Base-by-base conservation (phyloP, 208 protist genomes). In the Crithidia fasciculata region DNA sequence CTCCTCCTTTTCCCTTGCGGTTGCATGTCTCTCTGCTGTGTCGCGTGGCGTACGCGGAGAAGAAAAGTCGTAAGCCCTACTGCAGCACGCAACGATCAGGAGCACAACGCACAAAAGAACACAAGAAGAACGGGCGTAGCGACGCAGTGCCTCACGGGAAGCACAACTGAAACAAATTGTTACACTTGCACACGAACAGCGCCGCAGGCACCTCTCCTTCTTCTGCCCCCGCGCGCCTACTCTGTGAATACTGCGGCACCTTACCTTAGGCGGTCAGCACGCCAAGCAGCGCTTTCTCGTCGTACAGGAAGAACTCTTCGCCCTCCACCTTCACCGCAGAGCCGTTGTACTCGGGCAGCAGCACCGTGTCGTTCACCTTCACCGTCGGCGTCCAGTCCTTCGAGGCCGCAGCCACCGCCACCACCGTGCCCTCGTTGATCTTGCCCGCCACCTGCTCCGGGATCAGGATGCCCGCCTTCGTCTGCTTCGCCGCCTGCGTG, bases 391-490 rank as follows among this genome's bases (percentile, higher is more conserved):
- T 93, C 91, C 91, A 97, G 80, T 97, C 94, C 88, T 94, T 95
- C 68, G 83, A 87, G 59, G 64, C 92, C n/a, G 87, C 86, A 19
- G 94, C 91, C 9, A 97, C 94, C 5, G 94, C 94, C 55, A 96
- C 80, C 56, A 97, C 90, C 12, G 87, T 96, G 69, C 90, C 94
- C 86, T 97, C 94, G 87, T 97, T 97, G 77, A 96, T 84, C 87
- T 97, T 97, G 54, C 88, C 87, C 16, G 91, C 90, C n/a, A 95
- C 88, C 84, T 96, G 90, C 86, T 96, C 90, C 18, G 94, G 94
- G 75, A 97, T 97, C 61, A 97, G 90, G 71, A 97, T 87, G 62
- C 94, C 94, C n/a, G 94, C 90, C 90, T 95, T 93, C 57, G 93
- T 97, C 84, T 96, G 88, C 86, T 93, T 95, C 61, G 90, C 90